Base-by-base conservation (phyloP, 106 monocot genomes). In the Apostasia ramifera region DNA sequence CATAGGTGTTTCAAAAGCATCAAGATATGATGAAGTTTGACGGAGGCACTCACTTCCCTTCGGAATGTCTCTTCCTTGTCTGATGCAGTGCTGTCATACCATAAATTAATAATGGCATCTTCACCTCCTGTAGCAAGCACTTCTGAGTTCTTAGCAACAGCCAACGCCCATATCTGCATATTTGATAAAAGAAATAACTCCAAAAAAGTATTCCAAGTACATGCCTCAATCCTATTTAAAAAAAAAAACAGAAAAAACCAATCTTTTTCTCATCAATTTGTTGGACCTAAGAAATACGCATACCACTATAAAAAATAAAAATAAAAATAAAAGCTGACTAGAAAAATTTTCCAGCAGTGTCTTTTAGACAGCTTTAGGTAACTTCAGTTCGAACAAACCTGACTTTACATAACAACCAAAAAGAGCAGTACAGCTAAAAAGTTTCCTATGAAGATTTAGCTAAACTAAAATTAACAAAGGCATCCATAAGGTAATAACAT, bases 121-220 rank as follows among this genome's bases (percentile, higher is more conserved):
- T 82, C 82, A 56, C 97, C 97, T 63, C 92, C 97, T 73, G 89
- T 97, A 44, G 89, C 89, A 57, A 97, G 74, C 85, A 87, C 84
- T 85, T 97, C 97, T 46, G 92, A 87, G 74, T 90, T 90, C 74
- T 68, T 97, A 45, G 87, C 89, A 71, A 89, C 79, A 76, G 97
- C 85, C 75, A 97, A 60, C 13, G 97, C 86, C 97, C 97, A 97
- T 70, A 97, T 57, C 95, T 97, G 76, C 68, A 70, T 1, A 60
- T 44, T 43, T 6, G 70, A 66, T 12, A 2, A 48, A 66, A 62
- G 40, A 38, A 13, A 45, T 8, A 70, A 66, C 43, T 49, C 5
- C 46, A 57, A 53, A 41, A 52, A 38, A 1, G 2, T 62, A 3
- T 44, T 44, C 26, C 26, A 26, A 26, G 26, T 26, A 26, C 26